Evolutionary conservation across 345 rosid genomes (phyloP).

Genomic region (Eucalyptus coolabah): DNA sequence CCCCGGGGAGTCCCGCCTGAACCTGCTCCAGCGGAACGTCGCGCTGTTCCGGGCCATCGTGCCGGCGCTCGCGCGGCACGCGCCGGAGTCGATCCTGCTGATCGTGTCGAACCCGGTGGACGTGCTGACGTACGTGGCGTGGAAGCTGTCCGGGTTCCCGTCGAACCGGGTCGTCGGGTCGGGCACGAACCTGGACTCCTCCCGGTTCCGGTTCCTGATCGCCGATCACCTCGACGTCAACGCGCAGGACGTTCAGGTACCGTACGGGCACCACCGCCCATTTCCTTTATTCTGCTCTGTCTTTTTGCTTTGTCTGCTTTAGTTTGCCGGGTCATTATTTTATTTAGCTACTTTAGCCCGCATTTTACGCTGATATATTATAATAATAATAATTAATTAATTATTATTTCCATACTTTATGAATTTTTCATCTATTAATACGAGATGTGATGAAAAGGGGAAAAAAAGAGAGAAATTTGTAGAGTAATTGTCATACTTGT

Average conservation of each 20-base stretch:
- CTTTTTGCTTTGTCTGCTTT: neutral
- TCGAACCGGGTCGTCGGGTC: conserved; percentile 76
- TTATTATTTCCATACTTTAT: neutral
- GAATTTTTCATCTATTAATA: neutral
- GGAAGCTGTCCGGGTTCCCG: conserved; percentile 87
- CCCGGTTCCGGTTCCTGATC: conserved; percentile 73
- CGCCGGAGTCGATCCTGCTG: conserved; percentile 58
- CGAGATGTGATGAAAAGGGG: neutral
- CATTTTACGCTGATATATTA: neutral
- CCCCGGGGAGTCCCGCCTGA: conserved; percentile 81
- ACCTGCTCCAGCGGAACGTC: conserved; percentile 75
- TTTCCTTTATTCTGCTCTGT: neutral
- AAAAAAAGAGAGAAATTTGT: neutral
- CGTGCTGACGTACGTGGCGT: conserved; percentile 67
- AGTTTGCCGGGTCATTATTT: neutral
- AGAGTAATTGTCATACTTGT: neutral
- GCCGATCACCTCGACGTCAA: conserved; percentile 91
- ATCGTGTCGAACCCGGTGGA: conserved; percentile 94
- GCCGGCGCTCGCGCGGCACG: conserved; percentile 59
- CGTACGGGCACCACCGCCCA: neutral
- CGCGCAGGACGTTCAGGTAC: conserved; percentile 94
- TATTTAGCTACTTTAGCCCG: neutral
- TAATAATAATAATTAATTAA: no score
- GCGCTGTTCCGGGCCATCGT: conserved; percentile 51
- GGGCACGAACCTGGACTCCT: conserved; percentile 85